phyloP scores from a whole-genome alignment of 2,329 filamentous ascomycete species.

The Moelleriella libera region DNA sequence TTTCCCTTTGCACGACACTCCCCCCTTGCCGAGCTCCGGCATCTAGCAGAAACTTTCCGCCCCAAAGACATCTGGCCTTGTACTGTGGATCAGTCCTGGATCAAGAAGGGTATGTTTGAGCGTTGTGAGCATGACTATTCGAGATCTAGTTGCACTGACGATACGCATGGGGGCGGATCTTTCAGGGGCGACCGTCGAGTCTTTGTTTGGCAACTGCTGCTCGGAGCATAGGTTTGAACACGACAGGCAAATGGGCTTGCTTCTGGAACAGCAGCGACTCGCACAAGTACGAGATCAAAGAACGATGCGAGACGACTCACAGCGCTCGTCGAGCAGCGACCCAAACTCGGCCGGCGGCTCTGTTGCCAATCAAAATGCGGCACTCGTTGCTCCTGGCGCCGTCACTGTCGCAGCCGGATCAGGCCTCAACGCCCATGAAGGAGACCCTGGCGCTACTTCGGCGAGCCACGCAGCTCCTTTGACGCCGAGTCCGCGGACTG shows the following conservation, averaged over 20 bases:
- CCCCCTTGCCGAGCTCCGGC: slow-evolving; percentile 65
- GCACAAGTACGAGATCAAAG: not conserved
- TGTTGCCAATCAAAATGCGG: not conserved
- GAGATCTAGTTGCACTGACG: not conserved
- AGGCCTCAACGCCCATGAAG: too few species aligned
- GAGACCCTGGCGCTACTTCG: not conserved
- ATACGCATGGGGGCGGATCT: not conserved
- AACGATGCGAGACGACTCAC: not conserved
- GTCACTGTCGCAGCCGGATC: too few species aligned
- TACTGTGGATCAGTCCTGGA: slow-evolving; percentile 58
- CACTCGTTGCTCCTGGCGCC: not conserved
- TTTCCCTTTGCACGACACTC: slow-evolving; percentile 90
- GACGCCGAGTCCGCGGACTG: not conserved
- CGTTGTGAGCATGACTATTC: too few species aligned
- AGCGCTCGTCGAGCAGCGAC: not conserved
- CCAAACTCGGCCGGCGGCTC: not conserved
- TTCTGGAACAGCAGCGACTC: slow-evolving; percentile 1
- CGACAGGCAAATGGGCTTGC: slow-evolving; percentile 42
- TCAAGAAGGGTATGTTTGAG: slow-evolving; percentile 24
- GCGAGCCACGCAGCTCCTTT: not conserved
- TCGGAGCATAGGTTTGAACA: slow-evolving; percentile 46
- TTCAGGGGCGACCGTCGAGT: slow-evolving; percentile 44
- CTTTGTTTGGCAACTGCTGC: slow-evolving; percentile 60
- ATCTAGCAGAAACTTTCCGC: slow-evolving; percentile 51
- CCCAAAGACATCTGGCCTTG: slow-evolving; percentile 75